These are phyloP conservation scores for Ramalina intermedia DNA, from an alignment of 495 filamentous ascomycete species.

Conservation along the genomic window DNA sequence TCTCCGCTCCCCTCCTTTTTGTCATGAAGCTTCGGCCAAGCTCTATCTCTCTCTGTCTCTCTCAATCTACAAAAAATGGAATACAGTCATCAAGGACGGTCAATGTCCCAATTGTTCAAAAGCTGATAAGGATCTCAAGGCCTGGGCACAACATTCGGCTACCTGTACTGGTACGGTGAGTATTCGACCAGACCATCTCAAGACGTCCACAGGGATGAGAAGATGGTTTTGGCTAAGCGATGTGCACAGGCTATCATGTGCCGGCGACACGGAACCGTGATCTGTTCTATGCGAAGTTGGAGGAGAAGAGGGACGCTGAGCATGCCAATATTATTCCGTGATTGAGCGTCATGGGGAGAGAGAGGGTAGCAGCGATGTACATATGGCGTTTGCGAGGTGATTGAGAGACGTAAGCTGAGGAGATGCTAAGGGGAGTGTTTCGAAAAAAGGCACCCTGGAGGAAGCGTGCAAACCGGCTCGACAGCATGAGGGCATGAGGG, in stretches of 20 bases:
- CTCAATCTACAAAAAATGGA: no score
- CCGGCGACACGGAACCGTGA: constrained; percentile 64
- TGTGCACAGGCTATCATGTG: constrained; percentile 56
- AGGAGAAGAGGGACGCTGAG: constrained; percentile 43
- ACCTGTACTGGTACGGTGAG: constrained; percentile 72
- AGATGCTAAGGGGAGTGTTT: neutral
- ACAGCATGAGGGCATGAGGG: no score
- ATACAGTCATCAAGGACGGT: no score
- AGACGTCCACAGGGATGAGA: neutral
- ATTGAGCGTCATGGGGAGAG: constrained; percentile 40
- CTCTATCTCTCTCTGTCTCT: neutral
- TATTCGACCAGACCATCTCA: constrained; percentile 13
- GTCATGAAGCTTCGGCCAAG: neutral
- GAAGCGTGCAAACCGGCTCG: neutral
- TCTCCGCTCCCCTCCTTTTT: neutral
- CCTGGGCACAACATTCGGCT: constrained; percentile 56
- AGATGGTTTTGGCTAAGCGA: neutral
- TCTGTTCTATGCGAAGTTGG: constrained; percentile 59
- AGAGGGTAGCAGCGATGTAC: neutral
- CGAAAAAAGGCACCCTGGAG: neutral
- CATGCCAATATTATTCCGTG: neutral
- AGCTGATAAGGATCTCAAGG: constrained; percentile 25
- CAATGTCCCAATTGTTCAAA: neutral
- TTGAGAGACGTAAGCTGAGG: neutral
- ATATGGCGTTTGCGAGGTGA: neutral